phyloP scores from a whole-genome alignment of 2,329 filamentous ascomycete species.

The Tolypocladium guangdongense region DNA sequence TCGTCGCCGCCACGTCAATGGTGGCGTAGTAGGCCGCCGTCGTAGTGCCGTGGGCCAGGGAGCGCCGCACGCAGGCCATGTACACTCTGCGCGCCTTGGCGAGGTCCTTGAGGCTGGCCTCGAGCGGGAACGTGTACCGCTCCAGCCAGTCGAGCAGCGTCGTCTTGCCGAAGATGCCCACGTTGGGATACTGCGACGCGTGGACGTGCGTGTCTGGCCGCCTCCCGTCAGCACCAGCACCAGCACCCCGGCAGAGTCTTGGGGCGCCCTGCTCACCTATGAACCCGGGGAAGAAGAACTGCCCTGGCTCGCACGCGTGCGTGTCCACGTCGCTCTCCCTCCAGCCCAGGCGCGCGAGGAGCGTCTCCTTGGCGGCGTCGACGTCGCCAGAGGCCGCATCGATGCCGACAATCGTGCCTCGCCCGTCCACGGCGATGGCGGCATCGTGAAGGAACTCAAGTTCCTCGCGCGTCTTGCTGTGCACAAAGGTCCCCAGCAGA shows the following conservation, averaged over 20 bases:
- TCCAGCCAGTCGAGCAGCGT: conserved; percentile 90
- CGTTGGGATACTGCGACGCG: conserved; percentile 89
- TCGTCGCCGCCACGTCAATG: conserved; percentile 77
- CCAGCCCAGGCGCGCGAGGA: conserved; percentile 37
- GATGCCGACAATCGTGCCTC: conserved; percentile 39
- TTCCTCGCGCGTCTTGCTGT: conserved; percentile 35
- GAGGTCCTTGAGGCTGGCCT: conserved; percentile 59
- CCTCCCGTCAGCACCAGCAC: background rate
- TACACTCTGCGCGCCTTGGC: conserved; percentile 62
- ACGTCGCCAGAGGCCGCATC: conserved; percentile 23
- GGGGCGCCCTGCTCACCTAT: conserved; percentile 40
- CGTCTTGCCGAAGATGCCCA: conserved; percentile 84
- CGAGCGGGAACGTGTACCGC: conserved; percentile 90
- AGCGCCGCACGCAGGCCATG: conserved; percentile 64
- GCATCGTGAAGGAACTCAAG: conserved; percentile 41
- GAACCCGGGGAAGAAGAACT: conserved; percentile 80
- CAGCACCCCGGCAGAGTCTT: background rate
- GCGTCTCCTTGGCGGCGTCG: conserved; percentile 16
- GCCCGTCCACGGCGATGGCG: conserved; percentile 37
- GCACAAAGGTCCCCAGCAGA: conserved; percentile 45
- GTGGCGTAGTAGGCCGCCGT: conserved; percentile 94
- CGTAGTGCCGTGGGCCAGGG: conserved; percentile 82
- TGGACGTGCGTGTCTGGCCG: conserved; percentile 85
- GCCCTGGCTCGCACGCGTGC: conserved; percentile 28
- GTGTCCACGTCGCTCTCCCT: conserved; percentile 24